These are phyloP conservation scores for Penicillium capsulatum DNA, from an alignment of 2,329 filamentous ascomycete genomes.

Conservation along the genomic window DNA sequence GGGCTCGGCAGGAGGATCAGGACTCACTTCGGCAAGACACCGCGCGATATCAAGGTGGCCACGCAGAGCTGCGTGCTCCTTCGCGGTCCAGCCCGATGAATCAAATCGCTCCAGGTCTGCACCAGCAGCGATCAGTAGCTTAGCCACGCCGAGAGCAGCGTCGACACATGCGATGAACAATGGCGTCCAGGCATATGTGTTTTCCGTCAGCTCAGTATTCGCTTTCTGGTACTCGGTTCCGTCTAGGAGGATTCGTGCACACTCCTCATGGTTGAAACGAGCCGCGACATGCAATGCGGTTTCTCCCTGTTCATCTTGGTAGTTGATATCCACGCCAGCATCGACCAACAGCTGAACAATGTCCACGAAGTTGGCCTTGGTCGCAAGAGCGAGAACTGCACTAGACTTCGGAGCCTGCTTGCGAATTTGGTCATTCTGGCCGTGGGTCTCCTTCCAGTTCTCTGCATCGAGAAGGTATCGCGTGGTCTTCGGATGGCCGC, in stretches of 20 bases:
- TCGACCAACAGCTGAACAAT: conserved; percentile 87
- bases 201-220: conserved; percentile 72
- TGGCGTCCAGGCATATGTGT: conserved; percentile 90
- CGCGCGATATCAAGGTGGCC: conserved; percentile 80
- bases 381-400: conserved; percentile 80
- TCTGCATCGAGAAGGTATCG: conserved; percentile 75
- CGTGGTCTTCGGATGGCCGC: conserved; percentile 83
- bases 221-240: conserved; percentile 68
- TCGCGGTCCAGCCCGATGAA: conserved; percentile 88
- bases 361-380: conserved; percentile 76
- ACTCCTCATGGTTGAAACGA: conserved; percentile 77
- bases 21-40: conserved; percentile 59
- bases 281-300: conserved; percentile 89
- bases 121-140: conserved; percentile 72
- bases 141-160: conserved; percentile 69
- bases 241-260: conserved; percentile 69
- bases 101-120: conserved; percentile 72
- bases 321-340: conserved; percentile 88
- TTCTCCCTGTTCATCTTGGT: conserved; percentile 84
- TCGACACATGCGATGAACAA: conserved; percentile 90
- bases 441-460: conserved; percentile 46
- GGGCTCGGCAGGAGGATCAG: conserved; percentile 34
- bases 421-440: conserved; percentile 60
- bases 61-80: conserved; percentile 84
- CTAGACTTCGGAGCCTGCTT: conserved; percentile 76